Percentiles rank a stretch among this genome's conserved stretches.
These are phyloP conservation scores for Phytophthora citrophthora DNA, from an alignment of 352 stramenopile species.

Conservation along the genomic window DNA sequence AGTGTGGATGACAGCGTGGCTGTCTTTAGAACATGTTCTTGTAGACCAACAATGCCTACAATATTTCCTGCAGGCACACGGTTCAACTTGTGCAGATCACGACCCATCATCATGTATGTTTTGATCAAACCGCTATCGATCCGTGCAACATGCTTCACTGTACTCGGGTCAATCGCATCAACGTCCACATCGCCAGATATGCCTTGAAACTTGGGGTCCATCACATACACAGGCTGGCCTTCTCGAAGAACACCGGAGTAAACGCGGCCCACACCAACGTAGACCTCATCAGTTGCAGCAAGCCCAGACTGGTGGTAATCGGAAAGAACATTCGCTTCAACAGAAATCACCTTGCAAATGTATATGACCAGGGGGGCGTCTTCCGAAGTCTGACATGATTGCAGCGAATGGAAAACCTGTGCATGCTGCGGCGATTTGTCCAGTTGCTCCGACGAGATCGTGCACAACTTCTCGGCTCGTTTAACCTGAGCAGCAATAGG, in stretches of 20 bases:
- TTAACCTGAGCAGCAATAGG: slow-evolving; percentile 76
- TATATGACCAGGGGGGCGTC: slow-evolving; percentile 87
- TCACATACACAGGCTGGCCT: slow-evolving; percentile 73
- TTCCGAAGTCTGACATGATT: slow-evolving; percentile 58
- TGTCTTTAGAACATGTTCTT: slow-evolving; percentile 91
- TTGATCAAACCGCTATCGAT: slow-evolving; percentile 58
- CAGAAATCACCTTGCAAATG: slow-evolving; percentile 94
- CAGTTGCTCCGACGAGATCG: slow-evolving; percentile 38
- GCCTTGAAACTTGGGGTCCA: slow-evolving; percentile 92
- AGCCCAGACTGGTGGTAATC: slow-evolving; percentile 65
- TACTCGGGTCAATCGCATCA: slow-evolving; percentile 30
- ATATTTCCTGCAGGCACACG: slow-evolving; percentile 91
- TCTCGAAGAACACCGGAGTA: slow-evolving; percentile 87
- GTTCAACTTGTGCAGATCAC: slow-evolving; percentile 79
- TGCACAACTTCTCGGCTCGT: slow-evolving; percentile 76
- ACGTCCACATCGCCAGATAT: slow-evolving; percentile 42
- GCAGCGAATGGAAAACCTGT: slow-evolving; percentile 56
- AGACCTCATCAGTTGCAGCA: slow-evolving; percentile 71
- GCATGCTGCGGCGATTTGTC: slow-evolving; percentile 38
- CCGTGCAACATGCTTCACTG: slow-evolving; percentile 64
- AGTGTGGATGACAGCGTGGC: slow-evolving; percentile 87
- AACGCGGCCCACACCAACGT: slow-evolving; percentile 92
- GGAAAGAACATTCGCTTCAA: slow-evolving; percentile 86
- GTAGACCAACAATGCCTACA: slow-evolving; percentile 87
- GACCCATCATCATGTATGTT: slow-evolving; percentile 95